phyloP scores from a whole-genome alignment of 495 filamentous ascomycete species.

The Lasiosphaeria miniovina region DNA sequence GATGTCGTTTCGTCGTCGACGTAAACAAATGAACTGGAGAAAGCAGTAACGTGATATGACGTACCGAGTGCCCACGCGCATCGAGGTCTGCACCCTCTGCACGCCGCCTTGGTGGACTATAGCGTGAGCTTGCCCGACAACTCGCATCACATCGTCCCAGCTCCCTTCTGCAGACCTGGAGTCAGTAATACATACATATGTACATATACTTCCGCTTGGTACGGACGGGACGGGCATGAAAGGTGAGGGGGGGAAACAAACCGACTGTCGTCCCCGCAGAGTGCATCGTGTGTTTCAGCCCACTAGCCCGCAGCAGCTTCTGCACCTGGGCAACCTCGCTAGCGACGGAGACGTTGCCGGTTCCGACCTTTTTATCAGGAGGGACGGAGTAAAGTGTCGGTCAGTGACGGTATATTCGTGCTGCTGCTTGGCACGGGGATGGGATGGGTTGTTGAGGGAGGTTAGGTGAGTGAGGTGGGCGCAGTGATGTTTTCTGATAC shows the following conservation, averaged over 20 bases:
- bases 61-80: constrained; percentile 80
- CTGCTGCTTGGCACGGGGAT: not conserved
- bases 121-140: constrained; percentile 88
- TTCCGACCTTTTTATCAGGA: constrained; percentile 62
- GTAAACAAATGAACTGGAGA: too few species aligned
- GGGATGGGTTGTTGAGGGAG: not conserved
- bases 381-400: too few species aligned
- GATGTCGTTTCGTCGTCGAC: too few species aligned
- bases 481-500: too few species aligned
- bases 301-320: constrained; percentile 73
- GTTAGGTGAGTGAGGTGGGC: too few species aligned
- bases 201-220: not conserved
- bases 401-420: not conserved
- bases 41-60: constrained; percentile 16
- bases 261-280: constrained; percentile 89
- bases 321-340: constrained; percentile 87
- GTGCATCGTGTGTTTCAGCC: constrained; percentile 83
- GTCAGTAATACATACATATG: not conserved
- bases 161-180: constrained; percentile 64
- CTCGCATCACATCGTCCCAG: constrained; percentile 84
- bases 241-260: constrained; percentile 41
- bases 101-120: constrained; percentile 79
- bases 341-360: constrained; percentile 75
- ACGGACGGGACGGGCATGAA: not conserved
- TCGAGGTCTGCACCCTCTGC: constrained; percentile 82